Evolutionary conservation across 306 rosid species (phyloP), one percentile per base, ranked within the genome.

Genomic region (Delonix regia): DNA sequence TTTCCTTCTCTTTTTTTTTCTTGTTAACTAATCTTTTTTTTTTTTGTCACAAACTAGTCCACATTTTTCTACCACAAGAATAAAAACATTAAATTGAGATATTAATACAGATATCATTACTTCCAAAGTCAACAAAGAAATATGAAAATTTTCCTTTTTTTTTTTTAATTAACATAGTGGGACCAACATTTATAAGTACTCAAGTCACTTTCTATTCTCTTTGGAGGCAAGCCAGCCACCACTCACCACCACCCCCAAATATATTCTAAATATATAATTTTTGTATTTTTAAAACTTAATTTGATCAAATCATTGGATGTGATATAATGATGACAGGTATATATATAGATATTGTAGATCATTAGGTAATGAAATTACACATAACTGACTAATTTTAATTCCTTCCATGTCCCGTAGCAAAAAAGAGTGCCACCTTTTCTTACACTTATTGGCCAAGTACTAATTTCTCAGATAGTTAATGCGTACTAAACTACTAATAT

Each of bases 341-440:
- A 48, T 34, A 16, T 9, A 3, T 10, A 10, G 22, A 22, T 56
- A 33, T 16, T 4, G 38, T 10, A 18, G 12, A 47, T 24, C 5
- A 44, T 39, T 74, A 60, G 60, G 60, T 42, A 60, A 44, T 44
- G 68, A 74, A 44, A 60, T 60, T 60, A 18, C 78, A 42, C 13
- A 42, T 41, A 69, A 24, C 28, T 2, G 19, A 2, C 60, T n/a
- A n/a, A n/a, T 42, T 30, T 24, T 27, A 33, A 9, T 30, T 61
- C 7, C 60, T 27, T 28, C 27, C 28, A 45, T 28, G 7, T 27
- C 18, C 44, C 34, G 28, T 7, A 42, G 48, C 49, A 34, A 14
- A 27, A 25, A 75, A 30, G n/a, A 11, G 13, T 16, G 24, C 14
- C 30, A 12, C 69, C 15, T 7, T 57, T 61, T 6, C 15, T 69